Percentiles rank a stretch among this genome's conserved stretches.
These are phyloP conservation scores for Schizosaccharomyces japonicus DNA, from an alignment of 805 yeast species.

Conservation along the genomic window DNA sequence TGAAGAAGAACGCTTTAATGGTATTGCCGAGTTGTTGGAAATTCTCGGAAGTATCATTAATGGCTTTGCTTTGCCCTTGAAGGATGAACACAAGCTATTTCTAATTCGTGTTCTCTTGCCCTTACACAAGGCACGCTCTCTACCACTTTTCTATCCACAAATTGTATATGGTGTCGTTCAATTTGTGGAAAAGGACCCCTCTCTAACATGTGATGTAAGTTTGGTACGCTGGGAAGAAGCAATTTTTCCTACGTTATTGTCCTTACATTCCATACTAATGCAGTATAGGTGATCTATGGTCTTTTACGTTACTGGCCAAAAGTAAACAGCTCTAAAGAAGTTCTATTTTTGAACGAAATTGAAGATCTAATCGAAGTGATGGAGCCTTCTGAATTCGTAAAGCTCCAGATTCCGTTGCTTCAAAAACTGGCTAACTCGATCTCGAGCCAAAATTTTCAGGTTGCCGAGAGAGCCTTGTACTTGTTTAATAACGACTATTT, in stretches of 20 bases:
- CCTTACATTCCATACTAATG: background rate
- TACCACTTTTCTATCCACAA: constrained; percentile 85
- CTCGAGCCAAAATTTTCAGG: constrained; percentile 88
- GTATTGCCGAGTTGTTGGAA: constrained; percentile 82
- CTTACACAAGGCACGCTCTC: constrained; percentile 70
- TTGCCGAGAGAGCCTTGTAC: constrained; percentile 79
- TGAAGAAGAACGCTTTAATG: constrained; percentile 89
- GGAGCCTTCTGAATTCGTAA: constrained; percentile 76
- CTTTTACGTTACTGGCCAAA: constrained; percentile 90
- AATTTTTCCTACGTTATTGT: background rate
- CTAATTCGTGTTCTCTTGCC: constrained; percentile 71
- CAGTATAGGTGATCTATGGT: constrained; percentile 41
- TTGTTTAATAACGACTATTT: constrained; percentile 91
- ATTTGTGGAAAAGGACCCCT: constrained; percentile 81
- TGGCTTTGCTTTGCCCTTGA: constrained; percentile 90
- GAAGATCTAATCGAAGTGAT: constrained; percentile 92
- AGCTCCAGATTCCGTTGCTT: constrained; percentile 78
- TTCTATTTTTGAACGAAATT: constrained; percentile 82
- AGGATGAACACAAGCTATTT: constrained; percentile 88
- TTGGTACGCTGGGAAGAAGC: too few species aligned
- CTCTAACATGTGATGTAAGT: constrained; percentile 60
- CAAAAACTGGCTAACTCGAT: constrained; percentile 87
- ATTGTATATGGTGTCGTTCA: constrained; percentile 92
- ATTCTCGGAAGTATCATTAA: constrained; percentile 88
- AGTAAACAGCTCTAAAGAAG: constrained; percentile 79